Percentiles rank a stretch among this genome's conserved stretches.
phyloP scores from a whole-genome alignment of 1,284 basidiomycete species.

The Taiwanofungus camphoratus region DNA sequence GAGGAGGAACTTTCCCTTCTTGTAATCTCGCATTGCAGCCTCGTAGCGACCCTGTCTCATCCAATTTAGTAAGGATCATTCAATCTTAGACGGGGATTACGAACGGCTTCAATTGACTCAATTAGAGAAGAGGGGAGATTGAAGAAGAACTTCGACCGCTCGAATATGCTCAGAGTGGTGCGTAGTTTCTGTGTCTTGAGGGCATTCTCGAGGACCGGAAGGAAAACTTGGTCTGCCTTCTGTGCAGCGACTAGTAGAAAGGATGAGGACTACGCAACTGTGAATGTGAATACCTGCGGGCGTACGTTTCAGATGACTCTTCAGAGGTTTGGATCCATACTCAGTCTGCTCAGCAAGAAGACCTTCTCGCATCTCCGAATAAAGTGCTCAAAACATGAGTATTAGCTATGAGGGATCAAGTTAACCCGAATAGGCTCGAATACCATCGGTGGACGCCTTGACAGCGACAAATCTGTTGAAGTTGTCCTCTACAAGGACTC shows the following conservation, averaged over 20 bases:
- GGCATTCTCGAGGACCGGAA: conserved; percentile 94
- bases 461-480: conserved; percentile 98
- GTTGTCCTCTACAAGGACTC: conserved; percentile 95
- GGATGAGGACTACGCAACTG: background rate
- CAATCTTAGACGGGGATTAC: conserved; percentile 24
- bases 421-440: conserved; percentile 6
- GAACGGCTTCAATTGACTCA: conserved; percentile 83
- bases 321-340: conserved; percentile 78
- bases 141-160: conserved; percentile 97
- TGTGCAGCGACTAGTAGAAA: conserved; percentile 61
- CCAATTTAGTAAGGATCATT: background rate
- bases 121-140: conserved; percentile 92
- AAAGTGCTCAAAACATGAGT: conserved; percentile 53
- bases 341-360: conserved; percentile 75
- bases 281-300: background rate
- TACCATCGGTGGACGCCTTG: conserved; percentile 93
- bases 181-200: conserved; percentile 92
- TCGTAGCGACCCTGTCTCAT: conserved; percentile 81
- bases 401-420: background rate
- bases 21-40: conserved; percentile 91
- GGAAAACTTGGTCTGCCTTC: conserved; percentile 93
- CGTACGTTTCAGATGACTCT: conserved; percentile 81
- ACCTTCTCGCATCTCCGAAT: conserved; percentile 90
- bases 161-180: conserved; percentile 92
- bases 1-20: conserved; percentile 91